phyloP scores from a whole-genome alignment of 2,329 filamentous ascomycete species.

The Aureobasidium leucospermi region DNA sequence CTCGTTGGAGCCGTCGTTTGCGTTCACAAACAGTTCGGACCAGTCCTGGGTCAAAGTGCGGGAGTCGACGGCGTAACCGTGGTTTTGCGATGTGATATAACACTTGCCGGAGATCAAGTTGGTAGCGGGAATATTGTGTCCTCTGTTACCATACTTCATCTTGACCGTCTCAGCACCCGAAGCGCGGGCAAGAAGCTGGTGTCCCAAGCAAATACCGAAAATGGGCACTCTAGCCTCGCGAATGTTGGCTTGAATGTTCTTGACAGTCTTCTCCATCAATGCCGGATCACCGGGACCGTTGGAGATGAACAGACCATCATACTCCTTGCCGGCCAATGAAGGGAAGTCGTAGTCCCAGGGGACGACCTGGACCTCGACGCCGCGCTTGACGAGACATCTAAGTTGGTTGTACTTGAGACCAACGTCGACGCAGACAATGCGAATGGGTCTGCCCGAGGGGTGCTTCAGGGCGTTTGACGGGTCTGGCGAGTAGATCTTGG shows the following conservation, averaged over 20 bases:
- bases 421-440: constrained; percentile 89
- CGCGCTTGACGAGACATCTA: constrained; percentile 81
- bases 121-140: constrained; percentile 96
- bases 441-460: constrained; percentile 77
- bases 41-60: constrained; percentile 68
- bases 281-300: constrained; percentile 96
- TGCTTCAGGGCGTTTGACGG: constrained; percentile 68
- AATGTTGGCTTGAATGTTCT: constrained; percentile 70
- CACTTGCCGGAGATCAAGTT: constrained; percentile 93
- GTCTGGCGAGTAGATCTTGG: constrained; percentile 77
- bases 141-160: constrained; percentile 99
- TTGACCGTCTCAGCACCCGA: constrained; percentile 80
- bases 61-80: constrained; percentile 89
- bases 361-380: constrained; percentile 88
- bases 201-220: constrained; percentile 93
- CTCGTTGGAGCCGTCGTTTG: constrained; percentile 97
- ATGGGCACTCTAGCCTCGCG: constrained; percentile 75
- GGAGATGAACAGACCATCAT: constrained; percentile 94
- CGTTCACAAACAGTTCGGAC: constrained; percentile 94
- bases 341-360: constrained; percentile 95
- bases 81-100: constrained; percentile 98
- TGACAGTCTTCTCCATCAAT: constrained; percentile 70
- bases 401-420: constrained; percentile 98
- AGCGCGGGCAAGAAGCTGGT: constrained; percentile 84
- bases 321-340: constrained; percentile 66